Conservation (phyloP, 1,139 yeast species). For the Taphrina deformans region DNA sequence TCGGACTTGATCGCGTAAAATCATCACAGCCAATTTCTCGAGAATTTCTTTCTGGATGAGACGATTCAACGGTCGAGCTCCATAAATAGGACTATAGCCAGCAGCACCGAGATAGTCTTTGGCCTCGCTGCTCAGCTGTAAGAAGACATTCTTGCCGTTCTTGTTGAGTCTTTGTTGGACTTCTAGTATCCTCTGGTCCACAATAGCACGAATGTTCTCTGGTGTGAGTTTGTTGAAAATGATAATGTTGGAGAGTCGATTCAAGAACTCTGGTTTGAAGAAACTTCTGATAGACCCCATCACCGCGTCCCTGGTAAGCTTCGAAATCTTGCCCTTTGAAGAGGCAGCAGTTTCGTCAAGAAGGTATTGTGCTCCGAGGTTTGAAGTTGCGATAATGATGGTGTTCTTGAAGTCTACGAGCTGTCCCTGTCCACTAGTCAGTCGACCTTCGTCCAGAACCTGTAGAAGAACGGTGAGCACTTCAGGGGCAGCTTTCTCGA, state of each 20-base stretch:
- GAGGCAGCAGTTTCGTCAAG: slow-evolving; percentile 61
- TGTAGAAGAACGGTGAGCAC: slow-evolving; percentile 88
- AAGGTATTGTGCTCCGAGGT: slow-evolving; percentile 90
- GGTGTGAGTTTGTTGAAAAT: slow-evolving; percentile 88
- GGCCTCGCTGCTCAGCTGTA: slow-evolving; percentile 71
- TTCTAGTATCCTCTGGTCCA: slow-evolving; percentile 76
- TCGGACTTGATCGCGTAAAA: slow-evolving; percentile 78
- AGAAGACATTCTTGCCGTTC: slow-evolving; percentile 72
- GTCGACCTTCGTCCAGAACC: slow-evolving; percentile 93
- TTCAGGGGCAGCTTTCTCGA: slow-evolving; percentile 99
- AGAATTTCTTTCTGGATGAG: slow-evolving; percentile 84
- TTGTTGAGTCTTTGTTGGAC: slow-evolving; percentile 80
- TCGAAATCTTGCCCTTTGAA: slow-evolving; percentile 54
- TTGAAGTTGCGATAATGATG: slow-evolving; percentile 93
- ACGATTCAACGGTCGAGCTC: slow-evolving; percentile 97
- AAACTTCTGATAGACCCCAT: slow-evolving; percentile 84
- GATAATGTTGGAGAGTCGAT: slow-evolving; percentile 89
- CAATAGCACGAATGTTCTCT: slow-evolving; percentile 90
- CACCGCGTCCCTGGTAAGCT: slow-evolving; percentile 69
- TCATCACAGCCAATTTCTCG: slow-evolving; percentile 82
- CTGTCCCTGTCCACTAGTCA: slow-evolving; percentile 91
- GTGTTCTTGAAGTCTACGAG: slow-evolving; percentile 89
- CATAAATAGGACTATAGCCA: slow-evolving; percentile 90
- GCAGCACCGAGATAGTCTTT: slow-evolving; percentile 74
- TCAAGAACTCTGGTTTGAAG: slow-evolving; percentile 95